Conservation (phyloP, 495 filamentous ascomycete genomes). For the Rhypophila decipiens region DNA sequence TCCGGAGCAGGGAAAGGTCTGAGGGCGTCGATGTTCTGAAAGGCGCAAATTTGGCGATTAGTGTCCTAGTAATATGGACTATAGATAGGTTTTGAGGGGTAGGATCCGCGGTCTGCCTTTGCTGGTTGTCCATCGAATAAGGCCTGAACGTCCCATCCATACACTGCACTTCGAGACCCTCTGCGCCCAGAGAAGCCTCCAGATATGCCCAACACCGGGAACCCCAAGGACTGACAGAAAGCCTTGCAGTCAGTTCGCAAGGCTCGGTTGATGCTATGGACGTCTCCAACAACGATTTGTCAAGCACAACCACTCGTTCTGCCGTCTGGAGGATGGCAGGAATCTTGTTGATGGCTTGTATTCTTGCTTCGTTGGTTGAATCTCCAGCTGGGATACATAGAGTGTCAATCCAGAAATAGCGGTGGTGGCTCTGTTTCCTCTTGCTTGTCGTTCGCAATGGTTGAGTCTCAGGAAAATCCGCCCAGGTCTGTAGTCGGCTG, state of each 20-base stretch:
- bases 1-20: background rate
- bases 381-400: slow-evolving; percentile 15
- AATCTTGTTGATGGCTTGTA: slow-evolving; percentile 16
- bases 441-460: slow-evolving; percentile 4
- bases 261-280: slow-evolving; percentile 10
- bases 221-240: slow-evolving; percentile 17
- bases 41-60: background rate
- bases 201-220: slow-evolving; percentile 16
- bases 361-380: slow-evolving; percentile 1
- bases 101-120: background rate
- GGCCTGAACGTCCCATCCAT: slow-evolving; percentile 16
- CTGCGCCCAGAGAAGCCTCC: slow-evolving; percentile 11
- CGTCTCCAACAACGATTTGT: slow-evolving; percentile 9
- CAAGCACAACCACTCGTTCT: slow-evolving; percentile 15
- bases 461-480: slow-evolving; percentile 6
- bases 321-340: slow-evolving; percentile 17
- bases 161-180: slow-evolving; percentile 17
- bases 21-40: background rate
- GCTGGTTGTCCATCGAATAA: slow-evolving; percentile 4
- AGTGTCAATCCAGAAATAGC: slow-evolving; percentile 19
- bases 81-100: background rate
- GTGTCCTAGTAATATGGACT: no score
- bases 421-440: slow-evolving; percentile 2
- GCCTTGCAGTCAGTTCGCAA: slow-evolving; percentile 14
- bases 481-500: slow-evolving; percentile 9